Evolutionary conservation across 2,329 filamentous ascomycete species (phyloP), one percentile per base, ranked within the genome.

Genomic region (Sporothrix dimorphospora): DNA sequence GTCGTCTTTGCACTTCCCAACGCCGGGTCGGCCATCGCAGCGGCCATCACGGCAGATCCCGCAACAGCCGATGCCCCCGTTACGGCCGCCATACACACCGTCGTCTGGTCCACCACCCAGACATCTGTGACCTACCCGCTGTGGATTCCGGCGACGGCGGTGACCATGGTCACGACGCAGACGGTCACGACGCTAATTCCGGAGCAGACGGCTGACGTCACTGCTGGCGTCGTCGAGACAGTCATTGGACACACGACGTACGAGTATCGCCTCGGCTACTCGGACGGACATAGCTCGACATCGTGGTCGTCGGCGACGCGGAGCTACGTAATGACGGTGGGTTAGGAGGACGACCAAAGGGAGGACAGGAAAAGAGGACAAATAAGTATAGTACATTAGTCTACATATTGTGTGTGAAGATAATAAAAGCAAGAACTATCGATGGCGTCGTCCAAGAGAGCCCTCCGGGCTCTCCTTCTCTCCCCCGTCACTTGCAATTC

Each of bases 401-500:
- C 38, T 65, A 21, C 55, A 61, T 8, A 40, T 40, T 55, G 38
- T 3, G 16, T 7, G 3, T 45, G 19, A 45, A 45, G 3, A 27
- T 24, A 24, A 9, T 51, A n/a, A 51, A n/a, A n/a, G n/a, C n/a
- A n/a, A n/a, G n/a, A n/a, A n/a, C n/a, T n/a, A n/a, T n/a, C n/a
- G n/a, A n/a, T n/a, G n/a, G n/a, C n/a, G n/a, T n/a, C 30, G 30
- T 34, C 30, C 30, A 34, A 34, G 30, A 34, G 30, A 34, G 30
- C 30, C 30, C 59, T 11, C 45, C 12, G 24, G 34, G 34, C 12
- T 19, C 14, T 34, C 6, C n/a, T n/a, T 61, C 55, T 2, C 2
- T 27, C n/a, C 6, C 45, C 8, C 9, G 7, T 38, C 57, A 74
- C 51, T 77, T 61, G 76, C 80, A 81, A 5, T 57, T 73, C 76